Conservation (phyloP, 2,329 filamentous ascomycete genomes). For the Aspergillus hortae region DNA sequence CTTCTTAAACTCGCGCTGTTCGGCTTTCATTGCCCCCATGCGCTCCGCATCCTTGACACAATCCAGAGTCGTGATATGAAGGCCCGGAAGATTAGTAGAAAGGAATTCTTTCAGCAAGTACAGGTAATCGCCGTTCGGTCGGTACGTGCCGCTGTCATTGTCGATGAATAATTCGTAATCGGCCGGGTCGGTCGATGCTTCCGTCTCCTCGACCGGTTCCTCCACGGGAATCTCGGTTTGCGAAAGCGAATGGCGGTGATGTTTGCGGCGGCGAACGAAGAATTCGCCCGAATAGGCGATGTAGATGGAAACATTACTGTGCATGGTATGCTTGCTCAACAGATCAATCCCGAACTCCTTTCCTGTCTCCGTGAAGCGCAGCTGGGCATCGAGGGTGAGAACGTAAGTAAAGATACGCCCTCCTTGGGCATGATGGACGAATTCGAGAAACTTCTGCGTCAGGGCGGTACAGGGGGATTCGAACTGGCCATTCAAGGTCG, state of each 20-base stretch:
- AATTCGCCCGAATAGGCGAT: constrained; percentile 93
- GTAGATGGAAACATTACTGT: constrained; percentile 86
- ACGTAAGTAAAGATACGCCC: constrained; percentile 89
- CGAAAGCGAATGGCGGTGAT: constrained; percentile 37
- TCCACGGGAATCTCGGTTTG: constrained; percentile 31
- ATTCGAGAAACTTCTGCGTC: constrained; percentile 74
- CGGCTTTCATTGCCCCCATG: constrained; percentile 70
- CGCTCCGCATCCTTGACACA: constrained; percentile 69
- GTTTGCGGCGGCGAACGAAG: constrained; percentile 69
- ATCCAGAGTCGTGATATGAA: constrained; percentile 70
- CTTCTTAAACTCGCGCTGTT: constrained; percentile 73
- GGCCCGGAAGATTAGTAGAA: constrained; percentile 67
- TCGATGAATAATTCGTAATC: constrained; percentile 87
- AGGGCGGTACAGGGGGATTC: constrained; percentile 65
- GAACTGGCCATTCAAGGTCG: constrained; percentile 70
- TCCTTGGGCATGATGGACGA: constrained; percentile 82
- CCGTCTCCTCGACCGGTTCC: constrained; percentile 35
- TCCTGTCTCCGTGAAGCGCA: constrained; percentile 92
- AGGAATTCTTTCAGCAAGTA: constrained; percentile 70
- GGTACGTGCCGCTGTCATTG: constrained; percentile 91
- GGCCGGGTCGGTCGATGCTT: constrained; percentile 50
- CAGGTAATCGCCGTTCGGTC: constrained; percentile 74
- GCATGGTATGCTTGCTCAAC: constrained; percentile 94
- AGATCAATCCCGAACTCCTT: constrained; percentile 94
- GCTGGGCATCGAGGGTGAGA: constrained; percentile 77